A percentile compares a stretch with the other conserved stretches of the same genome.
phyloP scores from a whole-genome alignment of 768 basidiomycete species.

The Panaeolus papilionaceus region DNA sequence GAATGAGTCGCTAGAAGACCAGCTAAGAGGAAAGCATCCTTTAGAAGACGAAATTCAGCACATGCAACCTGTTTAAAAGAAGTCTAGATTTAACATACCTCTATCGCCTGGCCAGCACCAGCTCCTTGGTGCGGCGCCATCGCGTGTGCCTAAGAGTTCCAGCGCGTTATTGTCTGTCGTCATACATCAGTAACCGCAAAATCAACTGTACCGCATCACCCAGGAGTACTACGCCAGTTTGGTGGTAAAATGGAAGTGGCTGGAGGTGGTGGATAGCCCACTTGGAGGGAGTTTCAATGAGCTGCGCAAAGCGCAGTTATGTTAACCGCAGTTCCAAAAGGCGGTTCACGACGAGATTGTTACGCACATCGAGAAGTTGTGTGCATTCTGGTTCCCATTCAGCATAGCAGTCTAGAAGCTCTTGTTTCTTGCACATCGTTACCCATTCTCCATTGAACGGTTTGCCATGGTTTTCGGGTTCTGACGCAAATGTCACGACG shows the following conservation, averaged over 20 bases:
- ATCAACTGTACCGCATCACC: conserved; percentile 48
- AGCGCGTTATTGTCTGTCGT: conserved; percentile 16
- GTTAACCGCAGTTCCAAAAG: background rate
- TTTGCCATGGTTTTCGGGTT: conserved; percentile 38
- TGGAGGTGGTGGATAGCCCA: conserved; percentile 51
- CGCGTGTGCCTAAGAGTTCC: conserved; percentile 45
- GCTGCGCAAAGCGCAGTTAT: conserved; percentile 29
- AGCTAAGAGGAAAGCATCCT: conserved; percentile 56
- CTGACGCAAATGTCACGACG: conserved; percentile 48
- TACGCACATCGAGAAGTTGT: conserved; percentile 33
- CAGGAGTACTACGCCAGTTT: conserved; percentile 46
- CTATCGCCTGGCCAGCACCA: conserved; percentile 58
- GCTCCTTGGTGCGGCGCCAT: conserved; percentile 56
- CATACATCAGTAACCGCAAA: background rate
- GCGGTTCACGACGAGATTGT: background rate
- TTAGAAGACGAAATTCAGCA: conserved; percentile 12
- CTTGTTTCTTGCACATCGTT: conserved; percentile 35
- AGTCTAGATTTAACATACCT: conserved; percentile 34
- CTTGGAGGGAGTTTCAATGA: conserved; percentile 41
- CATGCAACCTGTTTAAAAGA: background rate
- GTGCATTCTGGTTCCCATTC: conserved; percentile 41
- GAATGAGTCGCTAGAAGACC: conserved; percentile 39
- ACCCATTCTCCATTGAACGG: conserved; percentile 39
- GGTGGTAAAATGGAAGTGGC: conserved; percentile 45
- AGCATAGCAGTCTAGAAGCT: conserved; percentile 39